Evolutionary conservation across 106 monocot genomes (phyloP).

Genomic region (Agapanthus africanus): DNA sequence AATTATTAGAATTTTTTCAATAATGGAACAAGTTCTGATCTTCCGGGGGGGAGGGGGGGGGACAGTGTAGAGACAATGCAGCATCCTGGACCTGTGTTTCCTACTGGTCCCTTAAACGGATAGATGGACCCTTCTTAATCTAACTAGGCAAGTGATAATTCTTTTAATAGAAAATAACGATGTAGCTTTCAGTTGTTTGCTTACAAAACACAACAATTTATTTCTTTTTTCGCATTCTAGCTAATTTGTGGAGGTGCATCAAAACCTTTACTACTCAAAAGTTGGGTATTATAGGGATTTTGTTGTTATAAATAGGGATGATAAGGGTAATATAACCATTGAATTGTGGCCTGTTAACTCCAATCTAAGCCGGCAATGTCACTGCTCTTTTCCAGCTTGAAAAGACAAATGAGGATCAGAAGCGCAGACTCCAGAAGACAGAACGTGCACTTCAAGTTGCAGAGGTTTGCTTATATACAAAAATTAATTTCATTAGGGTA

Average conservation of each 20-base stretch:
- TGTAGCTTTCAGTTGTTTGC: too few relatives aligned
- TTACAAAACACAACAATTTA: too few relatives aligned
- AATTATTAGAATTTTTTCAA: too few relatives aligned
- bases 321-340: too few relatives aligned
- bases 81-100: not conserved
- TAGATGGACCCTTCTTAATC: not conserved
- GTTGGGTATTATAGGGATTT: not conserved
- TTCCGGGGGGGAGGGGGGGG: too few relatives aligned
- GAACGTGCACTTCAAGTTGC: slow-evolving; percentile 37
- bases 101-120: not conserved
- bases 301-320: not conserved
- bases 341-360: not conserved
- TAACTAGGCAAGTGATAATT: too few relatives aligned
- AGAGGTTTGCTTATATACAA: slow-evolving; percentile 29
- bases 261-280: not conserved
- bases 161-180: too few relatives aligned
- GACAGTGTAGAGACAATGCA: not conserved
- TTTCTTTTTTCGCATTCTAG: too few relatives aligned
- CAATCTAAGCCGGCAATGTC: not conserved
- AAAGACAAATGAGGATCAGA: slow-evolving; percentile 35
- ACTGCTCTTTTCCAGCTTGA: slow-evolving; percentile 21
- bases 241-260: too few relatives aligned
- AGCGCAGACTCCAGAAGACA: slow-evolving; percentile 28
- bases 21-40: too few relatives aligned
- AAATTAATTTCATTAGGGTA: not conserved